Conservation (phyloP, 2,329 filamentous ascomycete species). For the Torrubiellomyces zombiae region DNA sequence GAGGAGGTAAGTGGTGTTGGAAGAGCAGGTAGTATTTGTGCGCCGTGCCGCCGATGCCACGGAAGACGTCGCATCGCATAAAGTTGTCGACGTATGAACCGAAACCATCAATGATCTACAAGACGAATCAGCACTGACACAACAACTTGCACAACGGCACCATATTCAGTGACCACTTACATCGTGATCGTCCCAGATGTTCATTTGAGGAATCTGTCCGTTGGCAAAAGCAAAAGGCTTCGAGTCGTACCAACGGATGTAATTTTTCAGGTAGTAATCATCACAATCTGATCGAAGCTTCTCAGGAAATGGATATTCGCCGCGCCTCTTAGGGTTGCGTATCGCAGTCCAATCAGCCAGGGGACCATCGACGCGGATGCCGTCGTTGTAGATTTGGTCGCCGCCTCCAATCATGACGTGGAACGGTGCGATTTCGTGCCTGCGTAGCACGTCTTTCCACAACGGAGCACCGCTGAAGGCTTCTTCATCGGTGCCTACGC, state of each 20-base stretch:
- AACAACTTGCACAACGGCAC: neutral
- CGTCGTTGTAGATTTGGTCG: conserved; percentile 94
- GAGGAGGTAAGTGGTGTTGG: conserved; percentile 82
- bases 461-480: conserved; percentile 81
- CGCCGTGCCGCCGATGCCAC: conserved; percentile 76
- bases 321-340: conserved; percentile 67
- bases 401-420: conserved; percentile 93
- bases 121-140: conserved; percentile 21
- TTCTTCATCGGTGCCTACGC: conserved; percentile 67
- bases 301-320: conserved; percentile 59
- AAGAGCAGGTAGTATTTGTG: conserved; percentile 99
- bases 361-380: conserved; percentile 71
- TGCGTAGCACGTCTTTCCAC: conserved; percentile 85
- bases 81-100: conserved; percentile 89
- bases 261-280: conserved; percentile 80
- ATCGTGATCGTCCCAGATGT: conserved; percentile 96
- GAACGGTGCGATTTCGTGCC: conserved; percentile 64
- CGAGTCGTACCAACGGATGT: conserved; percentile 66
- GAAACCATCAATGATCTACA: conserved; percentile 73
- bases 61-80: conserved; percentile 84
- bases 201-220: conserved; percentile 86
- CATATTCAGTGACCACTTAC: conserved; percentile 29
- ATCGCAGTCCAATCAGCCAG: conserved; percentile 70
- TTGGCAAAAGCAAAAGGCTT: conserved; percentile 77
- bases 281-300: conserved; percentile 72